Base-by-base conservation (phyloP, 306 rosid species). In the Styphnolobium japonicum region DNA sequence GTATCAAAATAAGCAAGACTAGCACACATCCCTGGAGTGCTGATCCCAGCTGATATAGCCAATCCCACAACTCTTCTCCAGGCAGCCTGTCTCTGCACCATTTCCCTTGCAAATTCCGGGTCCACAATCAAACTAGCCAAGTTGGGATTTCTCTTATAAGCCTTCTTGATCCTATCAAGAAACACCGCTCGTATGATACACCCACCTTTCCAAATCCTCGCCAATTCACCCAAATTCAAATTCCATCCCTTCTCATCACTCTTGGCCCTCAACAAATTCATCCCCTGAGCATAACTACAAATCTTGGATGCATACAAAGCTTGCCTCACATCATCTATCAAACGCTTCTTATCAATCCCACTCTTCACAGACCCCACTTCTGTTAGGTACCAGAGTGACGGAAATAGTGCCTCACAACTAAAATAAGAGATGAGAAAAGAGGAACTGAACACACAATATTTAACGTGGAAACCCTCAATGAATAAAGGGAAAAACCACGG, bases 81-180 rank as follows among this genome's bases (percentile, higher is more conserved):
- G 0, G 89, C 92, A 0, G 88, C 94, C 40, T 90, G 90, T 79
- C 92, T 86, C 74, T 88, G 92, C 77, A 90, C 92, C 92, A 88
- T 90, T 56, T 88, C 88, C 49, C 57, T 88, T 0, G 94, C 90
- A 55, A 88, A 90, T 27, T 89, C 90, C 0, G 91, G 91, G 73
- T 89, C 88, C n/a, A 89, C 89, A 16, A 89, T 55, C 89, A 89
- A 79, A 76, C 82, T 89, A 0, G 93, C 80, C 65, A 89, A 75
- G 53, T 76, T 78, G 19, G 87, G 84, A 58, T 90, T 87, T 62
- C 92, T 85, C 84, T 80, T 74, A 74, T 86, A 88, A 27, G 92
- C 94, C 74, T 86, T 82, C 89, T 90, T 86, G 58, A 90, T 88
- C 81, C 89, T 81, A 67, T 86, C 90, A 85, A 90, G 76, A 64